Base-by-base conservation (phyloP, 169 alveolate genomes). In the Plasmodium knowlesi region DNA sequence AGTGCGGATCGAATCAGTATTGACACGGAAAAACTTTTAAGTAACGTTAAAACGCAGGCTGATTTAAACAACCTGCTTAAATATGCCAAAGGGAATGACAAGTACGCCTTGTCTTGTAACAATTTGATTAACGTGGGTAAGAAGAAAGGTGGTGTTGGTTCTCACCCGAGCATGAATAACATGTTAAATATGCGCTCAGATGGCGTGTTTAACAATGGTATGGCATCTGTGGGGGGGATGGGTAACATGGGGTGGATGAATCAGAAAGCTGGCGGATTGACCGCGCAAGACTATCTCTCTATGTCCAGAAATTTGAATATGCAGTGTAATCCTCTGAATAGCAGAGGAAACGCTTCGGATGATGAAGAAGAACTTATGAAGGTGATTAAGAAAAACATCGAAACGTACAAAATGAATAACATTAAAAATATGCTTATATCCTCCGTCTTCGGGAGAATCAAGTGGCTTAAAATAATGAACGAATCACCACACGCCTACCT, bases 401-500 rank as follows among this genome's bases (percentile, higher is more conserved):
- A 91, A 70, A 46, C 92, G 16, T 91, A 91, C 37, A 91, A 82
- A 78, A 80, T 91, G 92, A 80, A 91, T 46, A 91, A 91, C 50
- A 82, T 82, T 28, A 91, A 91, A 10, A 91, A 91, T 91, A 82
- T 91, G 28, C 79, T 91, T 22, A 82, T 91, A 46, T 81, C 95
- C 25, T 91, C 95, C 9, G 92, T 91, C 19, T 91, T 91, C 74
- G 95, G 95, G 0, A 81, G 88, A 81, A 72, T 91, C 16, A 91
- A 91, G 76, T 91, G 95, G 95, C 61, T 91, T 53, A 91, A 91
- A 82, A 73, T 91, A 43, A 91, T 91, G 95, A 82, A 80, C 46
- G 95, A 91, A 43, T 91, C 95, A 28, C 95, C 95, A 81, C 92
- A 91, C 74, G 80, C 95, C 1, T 80, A 70, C 39, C 74, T 91